Base-by-base conservation (phyloP, 2,329 filamentous ascomycete species). In the Verticillium nonalfalfae region DNA sequence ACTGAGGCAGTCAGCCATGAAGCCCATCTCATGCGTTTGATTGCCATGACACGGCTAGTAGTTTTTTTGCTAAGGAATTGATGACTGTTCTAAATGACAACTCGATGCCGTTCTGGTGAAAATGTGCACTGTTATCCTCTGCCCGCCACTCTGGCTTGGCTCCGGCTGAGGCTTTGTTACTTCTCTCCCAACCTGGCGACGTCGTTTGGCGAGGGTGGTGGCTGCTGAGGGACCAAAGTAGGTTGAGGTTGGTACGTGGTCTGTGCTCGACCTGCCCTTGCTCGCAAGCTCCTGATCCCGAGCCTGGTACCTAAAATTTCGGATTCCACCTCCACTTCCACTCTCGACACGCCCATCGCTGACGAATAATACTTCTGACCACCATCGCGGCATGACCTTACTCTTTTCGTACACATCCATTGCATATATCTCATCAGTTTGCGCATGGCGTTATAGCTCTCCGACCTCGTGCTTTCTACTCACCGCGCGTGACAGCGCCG, bases 31-130 rank as follows among this genome's bases (percentile, higher is more conserved):
- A 68, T 69, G 67, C 68, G 71, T 71, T 72, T 72, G 60, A 60
- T 74, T 74, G 62, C 62, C 66, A 65, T 68, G 67, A 71, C 67
- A 71, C 71, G 68, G 69, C 73, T 79, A 52, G 73, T 79, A 76
- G 75, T 31, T 77, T 74, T 74, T 75, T 74, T 73, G 73, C 73
- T 69, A 75, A 75, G 77, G 72, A 76, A 72, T 75, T 74, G 69
- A 73, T 74, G 71, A 69, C 71, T 62, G 62, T 71, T 73, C 63
- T 72, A 69, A 65, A 71, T 66, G 9, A 52, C 18, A 56, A 58
- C 26, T 31, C 5, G 26, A 38, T 4, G 15, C 56, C 13, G 15
- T 3, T 6, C 15, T 13, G 45, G 7, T 26, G 45, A 36, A 36
- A 4, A 60, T 69, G 65, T 61, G 38, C 61, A 57, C 45, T 69